A percentile compares a stretch with the other conserved stretches of the same genome.
These are phyloP conservation scores for Mycena haematopus DNA, from an alignment of 768 basidiomycete species.

Conservation along the genomic window DNA sequence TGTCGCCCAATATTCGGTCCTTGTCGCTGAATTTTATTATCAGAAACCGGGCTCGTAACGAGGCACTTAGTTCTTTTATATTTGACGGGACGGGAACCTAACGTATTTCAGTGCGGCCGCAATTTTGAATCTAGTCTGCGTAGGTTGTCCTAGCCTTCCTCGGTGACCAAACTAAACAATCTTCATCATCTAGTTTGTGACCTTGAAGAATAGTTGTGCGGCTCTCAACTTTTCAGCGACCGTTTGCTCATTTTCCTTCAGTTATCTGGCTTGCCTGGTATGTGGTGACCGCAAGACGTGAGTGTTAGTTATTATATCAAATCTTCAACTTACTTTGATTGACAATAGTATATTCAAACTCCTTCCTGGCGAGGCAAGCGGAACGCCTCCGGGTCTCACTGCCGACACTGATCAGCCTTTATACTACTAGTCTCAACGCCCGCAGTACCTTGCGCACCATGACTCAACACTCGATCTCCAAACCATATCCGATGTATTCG, in stretches of 20 bases:
- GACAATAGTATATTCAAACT: constrained; percentile 23
- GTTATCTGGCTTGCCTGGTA: constrained; percentile 28
- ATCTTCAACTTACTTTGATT: not conserved
- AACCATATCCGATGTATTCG: constrained; percentile 6
- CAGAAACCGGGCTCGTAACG: constrained; percentile 6
- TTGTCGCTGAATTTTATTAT: not conserved
- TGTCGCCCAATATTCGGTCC: not conserved
- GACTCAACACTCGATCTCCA: not conserved
- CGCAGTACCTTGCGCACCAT: constrained; percentile 23
- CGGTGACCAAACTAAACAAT: not conserved
- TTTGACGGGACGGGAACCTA: not conserved
- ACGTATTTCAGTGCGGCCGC: constrained; percentile 12
- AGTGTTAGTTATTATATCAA: not conserved
- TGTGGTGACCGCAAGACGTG: constrained; percentile 19
- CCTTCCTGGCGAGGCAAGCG: constrained; percentile 22
- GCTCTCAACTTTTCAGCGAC: too few relatives aligned
- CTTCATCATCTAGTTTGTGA: constrained; percentile 13
- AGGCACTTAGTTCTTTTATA: not conserved
- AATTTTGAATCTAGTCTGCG: constrained; percentile 24
- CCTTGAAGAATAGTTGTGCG: constrained; percentile 24
- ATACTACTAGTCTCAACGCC: constrained; percentile 22
- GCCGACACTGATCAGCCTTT: not conserved
- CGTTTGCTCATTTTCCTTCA: not conserved
- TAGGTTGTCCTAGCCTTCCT: not conserved
- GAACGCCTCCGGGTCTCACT: not conserved